Percentiles rank a stretch among this genome's conserved stretches.
Conservation (phyloP, 2,329 filamentous ascomycete species). For the Diaporthe sp. region DNA sequence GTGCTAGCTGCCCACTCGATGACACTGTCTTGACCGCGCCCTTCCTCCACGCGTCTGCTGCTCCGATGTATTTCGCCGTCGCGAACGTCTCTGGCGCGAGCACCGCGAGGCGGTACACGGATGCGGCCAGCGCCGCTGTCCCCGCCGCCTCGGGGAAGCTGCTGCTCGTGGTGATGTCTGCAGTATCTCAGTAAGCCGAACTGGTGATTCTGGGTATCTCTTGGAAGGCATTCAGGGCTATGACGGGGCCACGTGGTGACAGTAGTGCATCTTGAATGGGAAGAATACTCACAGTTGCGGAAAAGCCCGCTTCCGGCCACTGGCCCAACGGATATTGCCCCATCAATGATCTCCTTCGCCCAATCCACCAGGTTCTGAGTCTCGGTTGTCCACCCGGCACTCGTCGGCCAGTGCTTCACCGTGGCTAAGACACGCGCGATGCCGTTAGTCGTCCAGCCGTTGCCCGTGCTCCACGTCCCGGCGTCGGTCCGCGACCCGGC, state of each 20-base stretch:
- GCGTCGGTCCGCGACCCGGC: neutral
- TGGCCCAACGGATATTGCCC: neutral
- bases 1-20: neutral
- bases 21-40: neutral
- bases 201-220: neutral
- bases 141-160: neutral
- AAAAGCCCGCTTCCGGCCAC: neutral
- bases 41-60: constrained; percentile 4
- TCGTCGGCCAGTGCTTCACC: neutral
- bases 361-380: neutral
- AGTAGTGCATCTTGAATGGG: neutral
- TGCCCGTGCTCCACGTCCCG: constrained; percentile 3
- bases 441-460: neutral
- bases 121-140: neutral
- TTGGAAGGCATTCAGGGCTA: neutral
- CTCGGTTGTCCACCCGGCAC: neutral
- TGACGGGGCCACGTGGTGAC: no score
- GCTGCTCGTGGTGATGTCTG: neutral
- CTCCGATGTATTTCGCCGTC: neutral
- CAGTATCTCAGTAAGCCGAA: neutral
- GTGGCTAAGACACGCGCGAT: neutral
- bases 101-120: neutral
- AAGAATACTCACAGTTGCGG: neutral
- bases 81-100: neutral
- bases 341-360: neutral